Conservation (phyloP, 2,329 filamentous ascomycete species). For the Endocalyx cinctus region DNA sequence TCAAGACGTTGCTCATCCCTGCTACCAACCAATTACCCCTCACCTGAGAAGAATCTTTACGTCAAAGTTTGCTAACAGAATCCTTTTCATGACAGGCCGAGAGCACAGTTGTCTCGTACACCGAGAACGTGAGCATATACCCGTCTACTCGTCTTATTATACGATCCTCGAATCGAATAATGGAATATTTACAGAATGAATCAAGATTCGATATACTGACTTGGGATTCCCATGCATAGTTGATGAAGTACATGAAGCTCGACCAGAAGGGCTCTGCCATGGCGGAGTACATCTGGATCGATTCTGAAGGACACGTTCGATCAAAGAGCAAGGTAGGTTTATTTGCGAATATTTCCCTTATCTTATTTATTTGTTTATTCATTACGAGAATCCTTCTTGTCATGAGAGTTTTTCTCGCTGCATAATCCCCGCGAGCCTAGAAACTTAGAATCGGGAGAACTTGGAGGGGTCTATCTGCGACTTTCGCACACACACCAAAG, state of each 20-base stretch:
- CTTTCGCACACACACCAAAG: too few relatives aligned
- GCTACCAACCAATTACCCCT: constrained; percentile 26
- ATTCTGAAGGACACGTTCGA: constrained; percentile 74
- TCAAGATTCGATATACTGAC: too few relatives aligned
- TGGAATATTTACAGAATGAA: too few relatives aligned
- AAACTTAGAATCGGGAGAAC: too few relatives aligned
- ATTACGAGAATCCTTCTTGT: constrained; percentile 21
- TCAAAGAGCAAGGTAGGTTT: constrained; percentile 91
- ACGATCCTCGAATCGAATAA: too few relatives aligned
- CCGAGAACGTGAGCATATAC: constrained; percentile 27
- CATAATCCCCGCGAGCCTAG: too few relatives aligned
- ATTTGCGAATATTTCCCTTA: constrained; percentile 17
- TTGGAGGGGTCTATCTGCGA: too few relatives aligned
- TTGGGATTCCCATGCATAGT: constrained; percentile 48
- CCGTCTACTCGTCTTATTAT: constrained; percentile 5
- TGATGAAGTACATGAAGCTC: constrained; percentile 87
- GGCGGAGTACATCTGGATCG: constrained; percentile 97
- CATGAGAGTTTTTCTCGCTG: too few relatives aligned
- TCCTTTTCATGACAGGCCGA: constrained; percentile 32
- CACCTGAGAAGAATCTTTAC: too few relatives aligned
- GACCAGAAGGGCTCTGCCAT: constrained; percentile 85
- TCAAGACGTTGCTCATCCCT: constrained; percentile 19
- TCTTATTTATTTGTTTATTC: constrained; percentile 20
- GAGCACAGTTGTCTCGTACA: constrained; percentile 27
- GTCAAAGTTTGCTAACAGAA: constrained; percentile 30